Evolutionary conservation across 2,329 filamentous ascomycete genomes (phyloP), one percentile per base, ranked within the genome.

Genomic region (Colletotrichum abscissum): DNA sequence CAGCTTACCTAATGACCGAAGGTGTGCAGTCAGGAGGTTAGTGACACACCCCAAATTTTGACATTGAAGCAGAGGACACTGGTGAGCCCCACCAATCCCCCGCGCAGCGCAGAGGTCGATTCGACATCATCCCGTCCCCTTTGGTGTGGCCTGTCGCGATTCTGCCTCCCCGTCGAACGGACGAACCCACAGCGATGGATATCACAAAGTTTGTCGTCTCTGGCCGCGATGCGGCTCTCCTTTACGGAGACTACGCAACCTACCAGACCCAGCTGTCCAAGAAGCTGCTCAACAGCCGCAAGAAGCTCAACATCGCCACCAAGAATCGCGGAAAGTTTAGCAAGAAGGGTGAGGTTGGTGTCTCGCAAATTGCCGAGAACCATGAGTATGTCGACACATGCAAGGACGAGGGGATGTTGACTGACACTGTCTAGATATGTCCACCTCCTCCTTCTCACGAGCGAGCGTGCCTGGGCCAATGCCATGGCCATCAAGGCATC

Each of bases 391-490:
- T 30, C 26, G 58, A 19, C 12, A 26, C 19, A 12, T 57, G 11
- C 19, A 8, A 26, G 6, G 26, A 26, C 35, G 22, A 38, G 30
- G 59, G n/a, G 33, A 57, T 56, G 35, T 68, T 75, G 52, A 74
- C 67, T 63, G 35, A 60, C 72, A 76, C 19, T 49, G 42, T 72
- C 19, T 77, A 97, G 94, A 82, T 94, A 92, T 83, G 90, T 92
- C 62, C 88, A 93, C 76, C 87, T 98, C n/a, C 87, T 96, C 38
- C 88, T 99, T 69, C 91, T 98, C 79, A 94, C 92, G 52, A 92
- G 95, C 74, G 97, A 99, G 85, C 91, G 97, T 76, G 94, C 95
- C 64, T 98, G 95, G 94, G 96, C 97, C 49, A 93, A 98, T 82
- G 96, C 95, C 71, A 97, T 98, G 95, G 92, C 93, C 80, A 95